These are phyloP conservation scores for Trametes elegans DNA, from an alignment of 768 basidiomycete genomes.

Conservation along the genomic window DNA sequence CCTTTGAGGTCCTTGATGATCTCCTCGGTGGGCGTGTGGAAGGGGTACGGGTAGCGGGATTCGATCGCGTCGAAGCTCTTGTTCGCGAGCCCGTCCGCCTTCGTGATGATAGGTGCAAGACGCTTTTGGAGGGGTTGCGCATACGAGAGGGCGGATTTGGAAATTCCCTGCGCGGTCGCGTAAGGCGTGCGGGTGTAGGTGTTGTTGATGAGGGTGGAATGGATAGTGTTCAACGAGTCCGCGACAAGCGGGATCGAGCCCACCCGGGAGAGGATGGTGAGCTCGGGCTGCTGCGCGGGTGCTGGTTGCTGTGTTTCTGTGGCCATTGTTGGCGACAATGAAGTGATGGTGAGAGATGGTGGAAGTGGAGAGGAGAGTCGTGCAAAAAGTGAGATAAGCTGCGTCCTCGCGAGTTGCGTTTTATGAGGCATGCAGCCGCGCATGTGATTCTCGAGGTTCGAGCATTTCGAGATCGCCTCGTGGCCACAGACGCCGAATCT, in stretches of 20 bases:
- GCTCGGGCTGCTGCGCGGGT: conserved; percentile 42
- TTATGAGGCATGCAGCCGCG: neutral
- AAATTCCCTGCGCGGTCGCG: conserved; percentile 59
- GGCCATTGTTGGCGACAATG: conserved; percentile 33
- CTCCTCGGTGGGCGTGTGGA: conserved; percentile 71
- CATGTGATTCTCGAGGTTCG: conserved; percentile 19
- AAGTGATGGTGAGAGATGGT: neutral
- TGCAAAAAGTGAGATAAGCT: conserved; percentile 7
- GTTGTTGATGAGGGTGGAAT: conserved; percentile 58
- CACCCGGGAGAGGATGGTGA: conserved; percentile 63
- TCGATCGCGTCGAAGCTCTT: conserved; percentile 73
- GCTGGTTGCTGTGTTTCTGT: conserved; percentile 31
- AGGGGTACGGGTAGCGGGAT: conserved; percentile 72
- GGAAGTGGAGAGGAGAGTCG: neutral
- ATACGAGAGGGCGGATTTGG: conserved; percentile 38
- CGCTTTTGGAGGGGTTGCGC: conserved; percentile 65
- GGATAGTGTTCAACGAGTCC: conserved; percentile 58
- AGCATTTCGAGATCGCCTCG: conserved; percentile 2
- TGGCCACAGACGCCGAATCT: conserved; percentile 2
- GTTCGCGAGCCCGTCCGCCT: conserved; percentile 68
- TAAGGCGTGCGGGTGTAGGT: conserved; percentile 64
- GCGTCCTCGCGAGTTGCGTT: conserved; percentile 1
- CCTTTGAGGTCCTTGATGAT: conserved; percentile 59
- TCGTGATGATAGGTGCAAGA: conserved; percentile 62
- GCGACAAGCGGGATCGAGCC: conserved; percentile 73